Conservation (phyloP, 257 asterid genomes). For the Solanum rostratum region DNA sequence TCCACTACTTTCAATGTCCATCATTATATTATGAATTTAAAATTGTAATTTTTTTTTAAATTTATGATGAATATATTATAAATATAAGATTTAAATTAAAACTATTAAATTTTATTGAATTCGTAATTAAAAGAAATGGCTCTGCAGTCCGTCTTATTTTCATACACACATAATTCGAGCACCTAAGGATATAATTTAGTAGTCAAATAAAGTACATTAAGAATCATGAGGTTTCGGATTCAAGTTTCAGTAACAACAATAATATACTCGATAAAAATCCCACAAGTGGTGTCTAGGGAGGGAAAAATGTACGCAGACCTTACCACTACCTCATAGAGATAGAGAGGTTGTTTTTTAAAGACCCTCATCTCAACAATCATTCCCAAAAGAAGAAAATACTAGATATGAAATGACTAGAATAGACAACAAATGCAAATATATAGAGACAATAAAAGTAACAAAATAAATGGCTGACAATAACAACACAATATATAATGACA, state of each 20-base stretch:
- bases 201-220: neutral
- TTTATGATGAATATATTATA: neutral
- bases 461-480: too few relatives aligned
- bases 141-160: fast-evolving
- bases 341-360: too few relatives aligned
- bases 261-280: too few relatives aligned
- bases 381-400: too few relatives aligned
- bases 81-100: neutral
- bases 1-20: neutral
- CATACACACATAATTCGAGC: neutral
- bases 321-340: too few relatives aligned
- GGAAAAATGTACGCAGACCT: too few relatives aligned
- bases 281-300: too few relatives aligned
- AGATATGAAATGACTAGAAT: too few relatives aligned
- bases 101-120: neutral
- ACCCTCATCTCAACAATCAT: too few relatives aligned
- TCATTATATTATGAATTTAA: neutral
- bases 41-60: neutral
- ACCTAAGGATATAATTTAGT: fast-evolving
- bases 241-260: neutral
- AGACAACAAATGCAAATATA: too few relatives aligned
- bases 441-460: too few relatives aligned
- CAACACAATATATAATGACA: too few relatives aligned
- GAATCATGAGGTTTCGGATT: neutral
- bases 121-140: neutral